These are phyloP conservation scores for Oryza glumipatula DNA, from an alignment of 176 grass and related monocot species.

Conservation along the genomic window DNA sequence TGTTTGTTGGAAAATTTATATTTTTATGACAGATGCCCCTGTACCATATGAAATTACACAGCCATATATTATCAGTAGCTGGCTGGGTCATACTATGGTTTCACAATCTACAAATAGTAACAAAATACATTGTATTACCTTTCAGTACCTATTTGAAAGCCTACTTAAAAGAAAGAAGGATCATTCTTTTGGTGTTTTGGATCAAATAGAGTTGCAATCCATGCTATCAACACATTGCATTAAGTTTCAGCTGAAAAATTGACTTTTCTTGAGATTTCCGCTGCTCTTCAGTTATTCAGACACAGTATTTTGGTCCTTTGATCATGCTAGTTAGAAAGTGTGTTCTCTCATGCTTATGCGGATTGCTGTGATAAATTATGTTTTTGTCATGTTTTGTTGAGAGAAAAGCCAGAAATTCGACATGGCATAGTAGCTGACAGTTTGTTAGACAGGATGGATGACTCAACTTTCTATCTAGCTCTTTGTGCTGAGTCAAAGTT, in stretches of 20 bases:
- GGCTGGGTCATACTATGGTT: not conserved
- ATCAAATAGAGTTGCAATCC: not conserved
- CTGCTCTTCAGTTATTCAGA: not conserved
- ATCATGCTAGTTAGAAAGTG: not conserved
- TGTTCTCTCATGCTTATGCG: not conserved
- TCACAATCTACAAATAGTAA: not conserved
- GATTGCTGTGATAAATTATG: not conserved
- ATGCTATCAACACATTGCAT: not conserved
- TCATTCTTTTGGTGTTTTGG: not conserved
- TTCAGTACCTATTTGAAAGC: not conserved
- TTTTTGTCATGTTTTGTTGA: not conserved
- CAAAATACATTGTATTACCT: not conserved
- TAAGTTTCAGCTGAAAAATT: not conserved
- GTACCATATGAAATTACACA: not conserved
- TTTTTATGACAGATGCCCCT: not conserved
- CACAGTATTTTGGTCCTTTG: not conserved
- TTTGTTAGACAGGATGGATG: not conserved
- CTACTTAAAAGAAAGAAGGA: not conserved
- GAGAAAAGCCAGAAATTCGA: not conserved
- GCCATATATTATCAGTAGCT: not conserved
- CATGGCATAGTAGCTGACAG: not conserved
- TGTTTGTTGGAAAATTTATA: not conserved
- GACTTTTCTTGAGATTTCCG: not conserved
- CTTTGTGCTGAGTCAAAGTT: slow-evolving; percentile 12
- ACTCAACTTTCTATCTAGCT: not conserved